Conservation (phyloP, 148 eudicot species). For the Nepenthes gracilis region DNA sequence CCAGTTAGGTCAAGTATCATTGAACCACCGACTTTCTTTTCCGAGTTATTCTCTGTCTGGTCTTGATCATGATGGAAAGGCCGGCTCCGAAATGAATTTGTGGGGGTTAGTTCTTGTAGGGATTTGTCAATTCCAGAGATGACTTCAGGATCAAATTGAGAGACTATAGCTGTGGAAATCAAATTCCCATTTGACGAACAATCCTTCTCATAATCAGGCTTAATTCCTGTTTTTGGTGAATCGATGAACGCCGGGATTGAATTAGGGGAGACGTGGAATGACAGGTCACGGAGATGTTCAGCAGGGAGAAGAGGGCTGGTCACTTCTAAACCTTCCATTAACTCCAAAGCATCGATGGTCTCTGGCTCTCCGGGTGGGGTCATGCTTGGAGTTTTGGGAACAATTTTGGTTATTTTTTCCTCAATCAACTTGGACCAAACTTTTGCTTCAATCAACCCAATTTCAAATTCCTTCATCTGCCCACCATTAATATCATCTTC, state of each 20-base stretch:
- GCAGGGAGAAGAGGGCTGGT: slow-evolving; percentile 41
- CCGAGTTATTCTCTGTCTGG: not conserved
- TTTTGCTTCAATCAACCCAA: slow-evolving; percentile 67
- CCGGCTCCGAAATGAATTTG: slow-evolving; percentile 34
- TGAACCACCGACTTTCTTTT: slow-evolving; percentile 6
- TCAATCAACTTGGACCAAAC: slow-evolving; percentile 86
- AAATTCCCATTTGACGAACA: slow-evolving; percentile 6
- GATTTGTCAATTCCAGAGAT: slow-evolving; percentile 52
- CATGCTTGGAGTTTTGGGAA: slow-evolving; percentile 48
- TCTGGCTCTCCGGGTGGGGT: slow-evolving; percentile 90
- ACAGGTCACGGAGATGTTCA: slow-evolving; percentile 47
- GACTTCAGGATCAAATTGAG: slow-evolving; percentile 65
- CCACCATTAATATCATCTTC: too few relatives aligned
- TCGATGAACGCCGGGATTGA: slow-evolving; percentile 12
- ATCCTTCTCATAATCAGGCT: slow-evolving; percentile 4
- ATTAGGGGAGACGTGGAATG: slow-evolving; percentile 35
- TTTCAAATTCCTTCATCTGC: not conserved
- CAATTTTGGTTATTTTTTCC: slow-evolving; percentile 40
- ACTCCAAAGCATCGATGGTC: slow-evolving; percentile 61
- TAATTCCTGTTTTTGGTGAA: slow-evolving; percentile 7
- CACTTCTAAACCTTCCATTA: slow-evolving; percentile 92
- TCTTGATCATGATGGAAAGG: slow-evolving; percentile 16
- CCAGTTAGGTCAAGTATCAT: not conserved
- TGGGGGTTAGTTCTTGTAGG: slow-evolving; percentile 49
- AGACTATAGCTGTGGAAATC: slow-evolving; percentile 19